Evolutionary conservation across 345 rosid genomes (phyloP).

Genomic region (Moricandia arvensis): DNA sequence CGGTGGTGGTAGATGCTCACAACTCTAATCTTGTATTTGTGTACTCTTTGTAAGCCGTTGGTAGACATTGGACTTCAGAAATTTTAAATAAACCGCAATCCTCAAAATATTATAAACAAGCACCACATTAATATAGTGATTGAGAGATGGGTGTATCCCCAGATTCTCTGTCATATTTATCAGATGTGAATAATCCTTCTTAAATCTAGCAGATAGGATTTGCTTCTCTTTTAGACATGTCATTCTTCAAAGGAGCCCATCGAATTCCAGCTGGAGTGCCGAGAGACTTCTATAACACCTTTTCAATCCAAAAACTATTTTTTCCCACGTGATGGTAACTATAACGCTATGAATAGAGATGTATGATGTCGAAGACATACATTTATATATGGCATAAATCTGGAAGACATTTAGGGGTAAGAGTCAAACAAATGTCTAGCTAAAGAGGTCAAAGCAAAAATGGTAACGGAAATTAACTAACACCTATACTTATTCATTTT

Average conservation of each 20-base stretch:
- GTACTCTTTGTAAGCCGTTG: too few relatives aligned
- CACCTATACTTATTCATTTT: not conserved
- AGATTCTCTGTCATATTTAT: not conserved
- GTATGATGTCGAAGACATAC: conserved; percentile 12
- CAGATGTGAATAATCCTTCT: not conserved
- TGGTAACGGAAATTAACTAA: conserved; percentile 4
- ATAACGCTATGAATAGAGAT: not conserved
- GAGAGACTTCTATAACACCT: not conserved
- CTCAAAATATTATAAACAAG: too few relatives aligned
- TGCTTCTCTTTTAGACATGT: not conserved
- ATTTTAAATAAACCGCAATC: too few relatives aligned
- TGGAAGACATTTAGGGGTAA: conserved; percentile 16
- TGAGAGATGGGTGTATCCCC: not conserved
- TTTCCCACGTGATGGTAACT: not conserved
- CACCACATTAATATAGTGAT: too few relatives aligned
- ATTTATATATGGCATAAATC: conserved; percentile 23
- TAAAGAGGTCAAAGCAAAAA: not conserved
- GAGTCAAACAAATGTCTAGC: conserved; percentile 11
- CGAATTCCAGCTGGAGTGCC: not conserved
- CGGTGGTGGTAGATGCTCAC: too few relatives aligned
- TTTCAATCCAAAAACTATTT: not conserved
- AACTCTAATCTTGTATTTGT: too few relatives aligned
- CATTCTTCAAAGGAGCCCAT: not conserved
- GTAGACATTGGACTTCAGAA: too few relatives aligned
- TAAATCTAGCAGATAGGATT: not conserved